These are phyloP conservation scores for Tagetes erecta DNA, from an alignment of 129 eudicot genomes.

Conservation along the genomic window DNA sequence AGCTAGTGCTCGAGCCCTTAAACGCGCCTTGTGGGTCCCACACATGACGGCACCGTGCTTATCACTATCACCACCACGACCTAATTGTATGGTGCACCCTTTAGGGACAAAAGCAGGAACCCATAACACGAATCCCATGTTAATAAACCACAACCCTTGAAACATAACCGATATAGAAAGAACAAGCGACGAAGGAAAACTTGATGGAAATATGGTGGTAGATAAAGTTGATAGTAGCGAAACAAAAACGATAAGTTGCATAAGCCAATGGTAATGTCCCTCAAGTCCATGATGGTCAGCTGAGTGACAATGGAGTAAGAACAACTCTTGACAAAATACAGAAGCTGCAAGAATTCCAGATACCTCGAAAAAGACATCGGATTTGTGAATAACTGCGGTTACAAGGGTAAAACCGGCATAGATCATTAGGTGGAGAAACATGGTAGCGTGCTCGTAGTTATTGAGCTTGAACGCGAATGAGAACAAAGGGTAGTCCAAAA, in stretches of 20 bases:
- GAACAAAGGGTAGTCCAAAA: conserved; percentile 54
- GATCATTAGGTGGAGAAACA: conserved; percentile 68
- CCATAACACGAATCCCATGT: conserved; percentile 85
- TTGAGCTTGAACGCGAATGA: conserved; percentile 57
- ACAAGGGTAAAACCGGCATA: conserved; percentile 62
- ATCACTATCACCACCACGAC: conserved; percentile 33
- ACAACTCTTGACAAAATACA: conserved; percentile 75
- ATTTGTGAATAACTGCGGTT: conserved; percentile 38
- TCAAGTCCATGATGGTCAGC: conserved; percentile 79
- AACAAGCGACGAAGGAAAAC: conserved; percentile 58
- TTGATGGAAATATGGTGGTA: conserved; percentile 48
- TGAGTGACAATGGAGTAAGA: conserved; percentile 74
- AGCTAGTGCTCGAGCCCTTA: conserved; percentile 69
- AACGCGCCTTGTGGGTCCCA: conserved; percentile 51
- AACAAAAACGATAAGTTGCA: conserved; percentile 62
- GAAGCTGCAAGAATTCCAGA: conserved; percentile 70
- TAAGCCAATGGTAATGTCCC: conserved; percentile 92
- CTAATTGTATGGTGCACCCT: conserved; percentile 51
- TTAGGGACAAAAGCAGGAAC: conserved; percentile 58
- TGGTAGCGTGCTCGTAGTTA: conserved; percentile 72
- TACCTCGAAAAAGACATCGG: conserved; percentile 45
- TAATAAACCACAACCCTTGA: conserved; percentile 79
- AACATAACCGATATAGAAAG: conserved; percentile 66
- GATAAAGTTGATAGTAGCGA: conserved; percentile 52
- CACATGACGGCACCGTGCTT: conserved; percentile 66